These are phyloP conservation scores for Trichoderma sp. DNA, from an alignment of 2,329 filamentous ascomycete species.

Conservation along the genomic window DNA sequence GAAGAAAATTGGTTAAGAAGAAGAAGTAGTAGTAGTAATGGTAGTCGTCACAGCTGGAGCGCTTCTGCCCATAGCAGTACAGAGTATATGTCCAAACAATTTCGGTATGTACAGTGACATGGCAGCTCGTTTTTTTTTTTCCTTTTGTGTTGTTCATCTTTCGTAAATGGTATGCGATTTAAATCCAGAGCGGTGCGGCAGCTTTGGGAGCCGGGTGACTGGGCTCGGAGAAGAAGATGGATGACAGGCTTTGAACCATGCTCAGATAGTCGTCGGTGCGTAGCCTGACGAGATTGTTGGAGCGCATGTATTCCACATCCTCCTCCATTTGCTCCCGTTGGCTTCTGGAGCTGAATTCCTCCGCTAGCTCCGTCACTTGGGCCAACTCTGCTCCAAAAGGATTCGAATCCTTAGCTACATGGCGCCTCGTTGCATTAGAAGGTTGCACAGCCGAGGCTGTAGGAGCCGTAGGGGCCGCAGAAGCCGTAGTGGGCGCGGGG, in stretches of 20 bases:
- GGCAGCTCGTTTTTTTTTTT: neutral
- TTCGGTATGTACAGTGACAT: slow-evolving; percentile 12
- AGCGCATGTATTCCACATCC: slow-evolving; percentile 64
- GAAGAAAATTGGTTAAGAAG: neutral
- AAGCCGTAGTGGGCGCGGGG: neutral
- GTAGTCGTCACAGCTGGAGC: neutral
- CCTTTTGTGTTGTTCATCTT: neutral
- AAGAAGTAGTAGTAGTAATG: neutral
- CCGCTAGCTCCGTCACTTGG: slow-evolving; percentile 88
- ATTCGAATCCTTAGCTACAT: slow-evolving; percentile 49
- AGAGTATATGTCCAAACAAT: slow-evolving; percentile 11
- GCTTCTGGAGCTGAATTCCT: slow-evolving; percentile 74
- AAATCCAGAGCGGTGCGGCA: slow-evolving; percentile 54
- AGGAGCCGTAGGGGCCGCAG: slow-evolving; percentile 32
- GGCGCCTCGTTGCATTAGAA: slow-evolving; percentile 43
- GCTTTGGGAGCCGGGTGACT: slow-evolving; percentile 37
- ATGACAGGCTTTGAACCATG: slow-evolving; percentile 73
- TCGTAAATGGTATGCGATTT: slow-evolving; percentile 13
- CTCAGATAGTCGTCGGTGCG: slow-evolving; percentile 79
- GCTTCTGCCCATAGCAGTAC: neutral
- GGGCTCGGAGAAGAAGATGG: slow-evolving; percentile 57
- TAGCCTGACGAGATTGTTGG: slow-evolving; percentile 71
- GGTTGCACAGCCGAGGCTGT: slow-evolving; percentile 38
- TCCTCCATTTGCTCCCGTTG: slow-evolving; percentile 66
- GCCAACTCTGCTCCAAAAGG: slow-evolving; percentile 90